These are phyloP conservation scores for Nemophila menziesii DNA, from an alignment of 257 asterid species.

Conservation along the genomic window DNA sequence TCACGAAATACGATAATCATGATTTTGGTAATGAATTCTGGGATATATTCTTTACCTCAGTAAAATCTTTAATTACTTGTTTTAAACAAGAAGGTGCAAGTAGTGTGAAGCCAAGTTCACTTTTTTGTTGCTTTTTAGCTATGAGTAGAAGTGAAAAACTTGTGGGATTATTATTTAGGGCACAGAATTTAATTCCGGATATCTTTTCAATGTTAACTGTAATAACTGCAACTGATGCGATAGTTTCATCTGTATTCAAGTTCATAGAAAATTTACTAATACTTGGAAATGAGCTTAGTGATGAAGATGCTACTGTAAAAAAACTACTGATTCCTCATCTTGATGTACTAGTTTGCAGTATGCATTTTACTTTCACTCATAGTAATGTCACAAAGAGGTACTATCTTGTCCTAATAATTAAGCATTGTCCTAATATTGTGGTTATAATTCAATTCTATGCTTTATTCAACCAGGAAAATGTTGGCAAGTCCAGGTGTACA, in stretches of 20 bases:
- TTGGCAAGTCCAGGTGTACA: conserved; percentile 46
- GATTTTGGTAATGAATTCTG: conserved; percentile 62
- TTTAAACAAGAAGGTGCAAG: conserved; percentile 80
- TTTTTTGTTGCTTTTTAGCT: conserved; percentile 81
- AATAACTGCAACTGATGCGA: conserved; percentile 61
- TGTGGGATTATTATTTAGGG: conserved; percentile 46
- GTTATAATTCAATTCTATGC: conserved; percentile 1
- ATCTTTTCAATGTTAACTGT: conserved; percentile 61
- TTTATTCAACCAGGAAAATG: conserved; percentile 33
- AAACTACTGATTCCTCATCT: conserved; percentile 54
- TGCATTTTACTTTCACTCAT: conserved; percentile 41
- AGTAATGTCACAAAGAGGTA: conserved; percentile 51
- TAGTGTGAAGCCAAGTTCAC: conserved; percentile 75
- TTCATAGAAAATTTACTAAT: conserved; percentile 65
- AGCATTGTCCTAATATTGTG: background rate
- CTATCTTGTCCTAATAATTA: background rate
- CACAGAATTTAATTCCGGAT: conserved; percentile 68
- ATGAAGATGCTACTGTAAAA: conserved; percentile 33
- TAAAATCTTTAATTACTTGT: conserved; percentile 47
- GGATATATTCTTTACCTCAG: conserved; percentile 63
- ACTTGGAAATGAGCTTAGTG: conserved; percentile 56
- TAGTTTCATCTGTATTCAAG: conserved; percentile 50
- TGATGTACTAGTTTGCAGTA: conserved; percentile 50
- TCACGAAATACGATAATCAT: conserved; percentile 48
- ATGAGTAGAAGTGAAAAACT: conserved; percentile 80